Evolutionary conservation across 1,284 basidiomycete genomes (phyloP), one percentile per base, ranked within the genome.

Genomic region (Rhodotorula mucilaginosa): DNA sequence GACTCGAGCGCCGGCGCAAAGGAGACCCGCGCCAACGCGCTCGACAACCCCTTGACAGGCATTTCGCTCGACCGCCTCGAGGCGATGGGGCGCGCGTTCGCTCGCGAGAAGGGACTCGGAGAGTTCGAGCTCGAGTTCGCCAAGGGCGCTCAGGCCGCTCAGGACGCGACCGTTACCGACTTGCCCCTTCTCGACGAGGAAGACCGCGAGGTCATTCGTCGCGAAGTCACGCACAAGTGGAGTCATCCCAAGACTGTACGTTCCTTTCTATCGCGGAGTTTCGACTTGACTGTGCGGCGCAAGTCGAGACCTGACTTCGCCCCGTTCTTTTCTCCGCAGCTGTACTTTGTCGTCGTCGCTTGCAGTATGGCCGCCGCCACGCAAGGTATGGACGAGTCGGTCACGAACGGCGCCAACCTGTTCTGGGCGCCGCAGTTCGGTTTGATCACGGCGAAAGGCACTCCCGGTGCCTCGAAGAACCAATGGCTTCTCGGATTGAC

Each of bases 191-290:
- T 81, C 26, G 58, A 64, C 34, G 68, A 77, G 19, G 79, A 79
- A 3, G 81, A 81, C 66, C 76, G 76, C 63, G 59, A 68, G 0
- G 73, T 75, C 18, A 59, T 81, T 16, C 67, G 71, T 0, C 70
- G 77, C 60, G 80, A 81, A 69, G 62, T 70, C 29, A 67, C 68
- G 3, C 68, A 70, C 69, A 70, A 80, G 65, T 83, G 82, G 81
- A 70, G 71, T 21, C 82, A 83, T 47, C 81, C 82, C 1, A 70
- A 75, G 57, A 70, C 81, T 89, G 10, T 73, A 71, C 65, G 31
- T 26, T 15, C 29, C 47, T 29, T 8, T 6, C 6, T 34, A 34
- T 34, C 8, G 34, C 34, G 34, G 34, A 34, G 34, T 34, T 34
- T 34, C 5, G 34, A 34, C 34, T 34, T 34, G 34, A 6, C 34